These are phyloP conservation scores for Leptographium procerum DNA, from an alignment of 2,329 filamentous ascomycete species.

Conservation along the genomic window DNA sequence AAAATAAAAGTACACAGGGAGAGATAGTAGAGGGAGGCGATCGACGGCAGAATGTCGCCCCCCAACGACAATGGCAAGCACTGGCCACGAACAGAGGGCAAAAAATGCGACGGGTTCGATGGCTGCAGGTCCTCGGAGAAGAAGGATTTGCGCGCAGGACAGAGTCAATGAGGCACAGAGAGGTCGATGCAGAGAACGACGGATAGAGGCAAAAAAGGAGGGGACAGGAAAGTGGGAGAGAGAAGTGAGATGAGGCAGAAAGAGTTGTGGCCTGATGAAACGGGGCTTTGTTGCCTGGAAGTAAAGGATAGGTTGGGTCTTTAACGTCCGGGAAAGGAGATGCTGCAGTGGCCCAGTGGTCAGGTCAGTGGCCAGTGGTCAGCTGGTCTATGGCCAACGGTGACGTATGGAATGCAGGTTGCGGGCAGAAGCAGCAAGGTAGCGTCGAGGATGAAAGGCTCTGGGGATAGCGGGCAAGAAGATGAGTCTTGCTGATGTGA, in stretches of 20 bases:
- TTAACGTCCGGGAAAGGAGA: background rate
- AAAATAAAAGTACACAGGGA: background rate
- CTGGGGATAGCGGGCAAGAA: background rate
- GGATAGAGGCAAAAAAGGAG: background rate
- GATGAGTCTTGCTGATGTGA: too few relatives aligned
- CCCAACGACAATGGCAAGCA: background rate
- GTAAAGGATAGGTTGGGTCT: too few relatives aligned
- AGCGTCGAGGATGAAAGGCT: background rate
- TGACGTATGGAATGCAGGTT: background rate
- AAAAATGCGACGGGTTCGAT: background rate
- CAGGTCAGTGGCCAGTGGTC: background rate
- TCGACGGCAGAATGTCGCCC: slow-evolving; percentile 1
- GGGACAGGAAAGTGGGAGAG: background rate
- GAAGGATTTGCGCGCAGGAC: background rate
- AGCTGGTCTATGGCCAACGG: background rate
- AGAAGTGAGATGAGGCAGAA: background rate
- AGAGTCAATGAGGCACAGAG: background rate
- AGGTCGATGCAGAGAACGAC: background rate
- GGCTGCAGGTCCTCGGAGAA: background rate
- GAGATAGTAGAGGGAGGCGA: background rate
- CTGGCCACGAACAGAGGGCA: background rate
- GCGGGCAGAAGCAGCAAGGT: background rate
- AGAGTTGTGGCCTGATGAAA: slow-evolving; percentile 12
- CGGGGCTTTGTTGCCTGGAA: slow-evolving; percentile 4
- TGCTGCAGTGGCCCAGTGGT: too few relatives aligned